These are phyloP conservation scores for Phaseolus coccineus DNA, from an alignment of 331 rosid genomes.

Conservation along the genomic window DNA sequence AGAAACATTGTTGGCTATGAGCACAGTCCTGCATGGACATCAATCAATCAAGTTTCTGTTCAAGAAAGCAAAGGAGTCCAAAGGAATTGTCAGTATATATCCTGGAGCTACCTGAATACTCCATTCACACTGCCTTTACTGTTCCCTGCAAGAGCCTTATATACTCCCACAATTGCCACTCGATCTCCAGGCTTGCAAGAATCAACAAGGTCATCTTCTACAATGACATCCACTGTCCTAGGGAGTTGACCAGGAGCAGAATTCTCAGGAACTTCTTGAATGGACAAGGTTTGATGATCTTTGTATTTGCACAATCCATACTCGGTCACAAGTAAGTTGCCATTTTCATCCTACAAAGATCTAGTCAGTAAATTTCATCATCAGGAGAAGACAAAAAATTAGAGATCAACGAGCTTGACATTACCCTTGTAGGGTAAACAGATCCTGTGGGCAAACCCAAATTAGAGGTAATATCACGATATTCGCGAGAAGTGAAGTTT, in stretches of 20 bases:
- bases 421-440: constrained; percentile 99
- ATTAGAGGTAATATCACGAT: constrained; percentile 94
- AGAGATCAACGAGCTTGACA: constrained; percentile 41
- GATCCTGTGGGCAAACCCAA: constrained; percentile 96
- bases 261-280: constrained; percentile 99
- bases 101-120: constrained; percentile 80
- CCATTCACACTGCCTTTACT: constrained; percentile 95
- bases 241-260: constrained; percentile 99
- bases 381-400: constrained; percentile 14
- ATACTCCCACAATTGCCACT: constrained; percentile 87
- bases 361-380: constrained; percentile 18
- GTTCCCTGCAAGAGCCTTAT: constrained; percentile 94
- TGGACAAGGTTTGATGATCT: constrained; percentile 94
- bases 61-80: constrained; percentile 15
- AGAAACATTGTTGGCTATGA: constrained; percentile 87
- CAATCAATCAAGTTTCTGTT: constrained; percentile 39
- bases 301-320: constrained; percentile 93
- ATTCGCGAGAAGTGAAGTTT: constrained; percentile 77
- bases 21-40: constrained; percentile 78
- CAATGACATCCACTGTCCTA: constrained; percentile 87
- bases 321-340: constrained; percentile 94
- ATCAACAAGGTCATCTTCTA: constrained; percentile 96
- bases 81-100: constrained; percentile 23
- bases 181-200: constrained; percentile 99
- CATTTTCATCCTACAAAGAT: constrained; percentile 75